Evolutionary conservation across 306 rosid species (phyloP), one percentile per base, ranked within the genome.

Genomic region (Carpinus viminea): DNA sequence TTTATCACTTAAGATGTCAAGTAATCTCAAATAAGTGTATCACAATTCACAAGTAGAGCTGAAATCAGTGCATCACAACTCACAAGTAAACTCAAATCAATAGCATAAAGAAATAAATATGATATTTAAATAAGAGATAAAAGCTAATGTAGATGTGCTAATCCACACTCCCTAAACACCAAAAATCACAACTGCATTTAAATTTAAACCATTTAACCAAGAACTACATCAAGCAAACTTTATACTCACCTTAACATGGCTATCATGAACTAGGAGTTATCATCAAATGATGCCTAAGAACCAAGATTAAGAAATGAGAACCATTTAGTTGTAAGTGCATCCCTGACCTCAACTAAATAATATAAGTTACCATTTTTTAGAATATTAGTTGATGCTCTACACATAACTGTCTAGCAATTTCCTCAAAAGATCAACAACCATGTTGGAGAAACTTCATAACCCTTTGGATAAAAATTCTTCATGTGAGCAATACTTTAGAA

Each of bases 351-450:
- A 65, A 12, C 36, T 28, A 69, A 73, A 79, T 31, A 36, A 76
- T 48, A 68, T 79, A 56, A 43, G 43, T 70, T 91, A 92, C 98
- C 98, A 89, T 81, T 91, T 93, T 95, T 46, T 95, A 92, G 87
- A 91, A 95, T 66, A 78, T 74, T 81, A 95, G 78, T 36, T 89
- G 92, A 87, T 95, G 90, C 87, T 90, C 97, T 85, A 82, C 65
- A 64, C 98, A 95, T 68, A 95, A 76, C 88, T 95, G 98, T 83
- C 97, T 87, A 62, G 98, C 90, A 81, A 95, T 93, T 86, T 95
- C 98, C 98, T 95, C 95, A 53, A 47, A 86, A 66, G 56, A 88
- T 51, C 78, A 80, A 80, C 77, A 55, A 68, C 12, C 81, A 54
- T 59, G 74, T 79, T 70, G 74, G 74, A 77, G 72, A 80, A 45